A percentile compares a stretch with the other conserved stretches of the same genome.
Evolutionary conservation across 1,284 basidiomycete species (phyloP).

Genomic region (Pisolithus thermaeus): DNA sequence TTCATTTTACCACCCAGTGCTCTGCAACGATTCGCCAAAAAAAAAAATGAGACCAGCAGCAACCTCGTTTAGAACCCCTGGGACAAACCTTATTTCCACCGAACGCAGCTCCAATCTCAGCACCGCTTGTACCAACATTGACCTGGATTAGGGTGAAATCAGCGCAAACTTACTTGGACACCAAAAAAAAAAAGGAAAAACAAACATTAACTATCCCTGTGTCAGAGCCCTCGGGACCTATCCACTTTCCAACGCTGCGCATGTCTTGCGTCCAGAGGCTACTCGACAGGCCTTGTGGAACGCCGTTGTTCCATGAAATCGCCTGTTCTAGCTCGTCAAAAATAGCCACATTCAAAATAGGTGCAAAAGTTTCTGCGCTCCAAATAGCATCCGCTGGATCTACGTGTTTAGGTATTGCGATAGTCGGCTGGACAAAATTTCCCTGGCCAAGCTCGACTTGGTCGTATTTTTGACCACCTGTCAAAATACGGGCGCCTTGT

Average conservation of each 20-base stretch:
- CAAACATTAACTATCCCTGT: slow-evolving; percentile 79
- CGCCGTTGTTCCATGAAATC: slow-evolving; percentile 88
- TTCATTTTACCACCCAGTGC: slow-evolving; percentile 67
- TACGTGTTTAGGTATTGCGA: slow-evolving; percentile 61
- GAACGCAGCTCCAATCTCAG: slow-evolving; percentile 89
- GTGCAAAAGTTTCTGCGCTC: slow-evolving; percentile 82
- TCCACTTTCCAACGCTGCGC: slow-evolving; percentile 81
- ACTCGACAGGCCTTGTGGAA: slow-evolving; percentile 87
- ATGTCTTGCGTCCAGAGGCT: slow-evolving; percentile 87
- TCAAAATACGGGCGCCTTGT: slow-evolving; percentile 71
- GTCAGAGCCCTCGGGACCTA: slow-evolving; percentile 84
- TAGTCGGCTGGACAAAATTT: slow-evolving; percentile 86
- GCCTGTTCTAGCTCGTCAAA: slow-evolving; percentile 91
- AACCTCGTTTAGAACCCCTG: slow-evolving; percentile 8
- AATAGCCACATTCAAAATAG: slow-evolving; percentile 80
- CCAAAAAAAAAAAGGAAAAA: slow-evolving; percentile 10
- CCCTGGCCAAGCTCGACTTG: slow-evolving; percentile 54
- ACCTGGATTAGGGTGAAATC: slow-evolving; percentile 43
- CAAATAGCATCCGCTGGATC: slow-evolving; percentile 58
- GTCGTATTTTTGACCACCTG: slow-evolving; percentile 56
- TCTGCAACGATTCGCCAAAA: slow-evolving; percentile 36
- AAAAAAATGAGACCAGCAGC: slow-evolving; percentile 9
- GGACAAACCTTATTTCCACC: slow-evolving; percentile 83
- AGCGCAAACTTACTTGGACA: slow-evolving; percentile 3
- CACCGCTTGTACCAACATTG: slow-evolving; percentile 90